Percentiles rank a stretch among this genome's conserved stretches.
Evolutionary conservation across 345 rosid genomes (phyloP).

Genomic region (Boechera divaricarpa): DNA sequence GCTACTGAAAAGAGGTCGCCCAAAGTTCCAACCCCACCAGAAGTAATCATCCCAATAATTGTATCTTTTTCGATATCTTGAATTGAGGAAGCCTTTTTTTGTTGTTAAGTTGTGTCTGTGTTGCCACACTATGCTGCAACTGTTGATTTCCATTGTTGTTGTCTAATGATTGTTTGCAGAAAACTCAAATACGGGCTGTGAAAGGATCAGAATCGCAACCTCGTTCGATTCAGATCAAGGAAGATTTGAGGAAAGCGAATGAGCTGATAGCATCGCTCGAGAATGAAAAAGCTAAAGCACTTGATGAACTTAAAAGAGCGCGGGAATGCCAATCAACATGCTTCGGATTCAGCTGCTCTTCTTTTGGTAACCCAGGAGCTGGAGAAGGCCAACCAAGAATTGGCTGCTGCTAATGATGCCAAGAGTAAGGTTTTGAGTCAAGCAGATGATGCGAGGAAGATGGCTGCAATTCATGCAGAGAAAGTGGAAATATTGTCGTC

Average conservation of each 20-base stretch:
- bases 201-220: constrained; percentile 73
- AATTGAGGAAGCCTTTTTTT: background rate
- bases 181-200: constrained; percentile 51
- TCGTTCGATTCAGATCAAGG: constrained; percentile 66
- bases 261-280: constrained; percentile 68
- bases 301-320: constrained; percentile 68
- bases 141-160: constrained; percentile 1
- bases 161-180: constrained; percentile 53
- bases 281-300: constrained; percentile 70
- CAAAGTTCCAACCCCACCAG: constrained; percentile 66
- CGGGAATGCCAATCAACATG: constrained; percentile 61
- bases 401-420: constrained; percentile 65
- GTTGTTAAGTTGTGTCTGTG: constrained; percentile 26
- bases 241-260: constrained; percentile 86
- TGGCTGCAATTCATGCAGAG: constrained; percentile 80
- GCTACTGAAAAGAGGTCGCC: constrained; percentile 65
- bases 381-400: constrained; percentile 70
- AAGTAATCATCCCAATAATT: constrained; percentile 51
- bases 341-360: constrained; percentile 69
- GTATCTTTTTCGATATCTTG: background rate
- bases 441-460: constrained; percentile 86
- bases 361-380: constrained; percentile 68
- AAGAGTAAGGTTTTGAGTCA: constrained; percentile 76
- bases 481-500: constrained; percentile 75
- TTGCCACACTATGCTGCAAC: constrained; percentile 5